Evolutionary conservation across 148 eudicot species (phyloP).

Genomic region (Gaultheria prostrata): DNA sequence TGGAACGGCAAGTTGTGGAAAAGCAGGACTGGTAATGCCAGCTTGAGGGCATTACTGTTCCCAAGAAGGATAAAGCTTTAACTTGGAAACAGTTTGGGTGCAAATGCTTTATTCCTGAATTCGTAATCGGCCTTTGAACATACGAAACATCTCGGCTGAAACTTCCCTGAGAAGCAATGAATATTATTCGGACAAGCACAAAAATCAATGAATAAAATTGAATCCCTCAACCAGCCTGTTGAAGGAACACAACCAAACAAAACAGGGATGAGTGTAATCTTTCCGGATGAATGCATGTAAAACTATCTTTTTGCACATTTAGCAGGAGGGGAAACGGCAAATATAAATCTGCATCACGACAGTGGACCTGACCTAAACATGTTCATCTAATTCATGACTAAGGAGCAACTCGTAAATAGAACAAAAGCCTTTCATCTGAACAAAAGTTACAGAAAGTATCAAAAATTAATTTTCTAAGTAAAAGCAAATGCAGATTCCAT

Average conservation of each 20-base stretch:
- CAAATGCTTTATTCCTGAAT: slow-evolving; percentile 12
- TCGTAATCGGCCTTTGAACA: slow-evolving; percentile 13
- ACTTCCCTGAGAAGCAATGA: slow-evolving; percentile 17
- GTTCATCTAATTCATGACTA: not conserved
- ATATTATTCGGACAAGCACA: not conserved
- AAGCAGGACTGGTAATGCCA: slow-evolving; percentile 10
- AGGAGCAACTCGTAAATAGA: not conserved
- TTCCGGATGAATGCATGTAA: not conserved
- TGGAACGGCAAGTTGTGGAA: slow-evolving; percentile 10
- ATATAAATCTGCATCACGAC: not conserved
- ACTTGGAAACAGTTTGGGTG: not conserved
- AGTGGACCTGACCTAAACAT: not conserved
- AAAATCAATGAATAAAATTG: not conserved
- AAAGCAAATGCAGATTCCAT: not conserved
- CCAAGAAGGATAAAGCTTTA: slow-evolving; percentile 10
- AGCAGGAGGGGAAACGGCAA: not conserved
- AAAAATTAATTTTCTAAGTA: not conserved
- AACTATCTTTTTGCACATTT: not conserved
- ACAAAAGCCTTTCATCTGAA: not conserved
- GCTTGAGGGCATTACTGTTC: slow-evolving; percentile 14
- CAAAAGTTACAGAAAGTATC: not conserved
- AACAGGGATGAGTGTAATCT: not conserved
- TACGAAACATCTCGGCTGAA: slow-evolving; percentile 8
- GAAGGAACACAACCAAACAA: not conserved
- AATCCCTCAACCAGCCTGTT: not conserved